phyloP scores from a whole-genome alignment of 306 rosid genomes.

The Vicia villosa region DNA sequence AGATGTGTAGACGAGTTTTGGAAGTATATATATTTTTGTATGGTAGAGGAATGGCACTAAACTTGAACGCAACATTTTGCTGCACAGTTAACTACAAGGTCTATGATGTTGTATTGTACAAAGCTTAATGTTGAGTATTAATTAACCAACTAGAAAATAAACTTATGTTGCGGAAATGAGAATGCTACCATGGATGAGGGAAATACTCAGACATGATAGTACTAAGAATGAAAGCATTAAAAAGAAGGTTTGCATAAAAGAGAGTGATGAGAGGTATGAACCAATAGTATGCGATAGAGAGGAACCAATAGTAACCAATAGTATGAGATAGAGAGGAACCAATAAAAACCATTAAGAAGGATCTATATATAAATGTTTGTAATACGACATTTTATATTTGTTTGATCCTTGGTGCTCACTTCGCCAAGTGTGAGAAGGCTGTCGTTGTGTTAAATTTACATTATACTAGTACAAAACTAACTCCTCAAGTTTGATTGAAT shows the following conservation, averaged over 20 bases:
- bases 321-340: conserved; percentile 1
- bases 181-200: not conserved
- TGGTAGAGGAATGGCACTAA: not conserved
- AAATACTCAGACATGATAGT: not conserved
- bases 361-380: not conserved
- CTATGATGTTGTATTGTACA: not conserved
- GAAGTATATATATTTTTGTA: too few relatives aligned
- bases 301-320: not conserved
- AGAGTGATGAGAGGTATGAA: not conserved
- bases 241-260: not conserved
- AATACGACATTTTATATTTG: not conserved
- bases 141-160: not conserved
- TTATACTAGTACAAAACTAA: conserved; percentile 1
- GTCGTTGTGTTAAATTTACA: conserved; percentile 5
- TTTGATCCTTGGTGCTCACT: not conserved
- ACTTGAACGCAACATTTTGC: not conserved
- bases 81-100: not conserved
- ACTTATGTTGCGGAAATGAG: not conserved
- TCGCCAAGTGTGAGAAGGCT: not conserved
- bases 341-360: not conserved
- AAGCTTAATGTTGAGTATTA: not conserved
- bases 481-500: conserved; percentile 13
- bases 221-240: not conserved
- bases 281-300: not conserved
- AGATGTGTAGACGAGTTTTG: too few relatives aligned